These are phyloP conservation scores for Leccinum truebloodii DNA, from an alignment of 768 basidiomycete species.

Conservation along the genomic window DNA sequence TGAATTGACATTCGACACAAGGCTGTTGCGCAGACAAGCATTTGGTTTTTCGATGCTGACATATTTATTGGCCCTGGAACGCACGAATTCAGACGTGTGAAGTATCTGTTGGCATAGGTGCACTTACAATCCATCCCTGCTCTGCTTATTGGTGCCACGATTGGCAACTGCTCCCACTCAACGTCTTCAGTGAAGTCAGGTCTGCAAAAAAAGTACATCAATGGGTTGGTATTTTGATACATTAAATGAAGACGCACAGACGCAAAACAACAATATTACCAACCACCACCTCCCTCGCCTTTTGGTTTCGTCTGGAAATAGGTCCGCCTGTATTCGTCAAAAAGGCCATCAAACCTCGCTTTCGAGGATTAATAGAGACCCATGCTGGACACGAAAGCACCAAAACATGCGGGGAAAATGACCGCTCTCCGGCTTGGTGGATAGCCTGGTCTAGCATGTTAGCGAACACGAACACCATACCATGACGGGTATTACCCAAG, in stretches of 20 bases:
- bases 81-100: neutral
- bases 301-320: conserved; percentile 33
- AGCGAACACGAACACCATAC: conserved; percentile 1
- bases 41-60: conserved; percentile 57
- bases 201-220: conserved; percentile 34
- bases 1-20: conserved; percentile 46
- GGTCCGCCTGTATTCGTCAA: conserved; percentile 49
- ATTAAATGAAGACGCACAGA: conserved; percentile 40
- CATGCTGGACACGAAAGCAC: conserved; percentile 44
- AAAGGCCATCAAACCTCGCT: conserved; percentile 45
- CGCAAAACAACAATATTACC: conserved; percentile 54
- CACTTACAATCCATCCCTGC: conserved; percentile 54
- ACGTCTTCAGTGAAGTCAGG: conserved; percentile 52
- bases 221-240: neutral
- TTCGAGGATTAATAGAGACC: conserved; percentile 30
- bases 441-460: conserved; percentile 16
- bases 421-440: conserved; percentile 37
- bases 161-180: conserved; percentile 48
- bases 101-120: neutral
- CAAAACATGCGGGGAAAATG: conserved; percentile 46
- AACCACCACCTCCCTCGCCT: conserved; percentile 41
- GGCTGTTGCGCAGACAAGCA: conserved; percentile 55
- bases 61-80: conserved; percentile 58
- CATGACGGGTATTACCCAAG: conserved; percentile 42
- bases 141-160: conserved; percentile 44